Percentiles rank a stretch among this genome's conserved stretches.
These are phyloP conservation scores for Aspergillus campestris DNA, from an alignment of 495 filamentous ascomycete species.

Conservation along the genomic window DNA sequence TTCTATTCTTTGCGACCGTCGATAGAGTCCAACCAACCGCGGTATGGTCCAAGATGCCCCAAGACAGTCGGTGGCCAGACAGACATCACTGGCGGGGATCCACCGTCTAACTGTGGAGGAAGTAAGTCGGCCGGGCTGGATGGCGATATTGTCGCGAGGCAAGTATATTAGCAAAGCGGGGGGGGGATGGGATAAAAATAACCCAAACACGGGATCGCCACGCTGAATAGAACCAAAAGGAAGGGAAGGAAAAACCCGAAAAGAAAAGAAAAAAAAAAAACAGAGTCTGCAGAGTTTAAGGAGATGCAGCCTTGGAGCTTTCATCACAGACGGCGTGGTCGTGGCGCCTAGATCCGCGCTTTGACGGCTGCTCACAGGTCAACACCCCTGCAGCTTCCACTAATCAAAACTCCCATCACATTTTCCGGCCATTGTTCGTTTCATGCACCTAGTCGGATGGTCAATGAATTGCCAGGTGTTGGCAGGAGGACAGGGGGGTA, in stretches of 20 bases:
- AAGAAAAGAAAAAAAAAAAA: background rate
- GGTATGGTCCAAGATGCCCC: slow-evolving; percentile 12
- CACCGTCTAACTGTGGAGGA: background rate
- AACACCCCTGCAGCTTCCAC: background rate
- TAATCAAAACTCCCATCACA: too few relatives aligned
- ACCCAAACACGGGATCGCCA: slow-evolving; percentile 5
- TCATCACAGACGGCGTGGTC: slow-evolving; percentile 17
- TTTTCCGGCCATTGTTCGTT: too few relatives aligned
- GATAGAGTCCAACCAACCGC: slow-evolving; percentile 10
- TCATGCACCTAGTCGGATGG: too few relatives aligned
- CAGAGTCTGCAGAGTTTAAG: background rate
- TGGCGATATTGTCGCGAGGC: too few relatives aligned
- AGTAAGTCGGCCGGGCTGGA: too few relatives aligned
- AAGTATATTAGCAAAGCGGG: background rate
- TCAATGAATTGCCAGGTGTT: too few relatives aligned
- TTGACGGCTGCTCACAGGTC: slow-evolving; percentile 10
- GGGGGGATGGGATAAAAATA: slow-evolving; percentile 22
- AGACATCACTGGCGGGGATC: slow-evolving; percentile 6
- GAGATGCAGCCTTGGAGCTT: slow-evolving; percentile 10
- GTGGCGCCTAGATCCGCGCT: slow-evolving; percentile 9
- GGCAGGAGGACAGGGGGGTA: too few relatives aligned
- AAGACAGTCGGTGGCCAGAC: slow-evolving; percentile 8
- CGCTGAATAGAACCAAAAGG: background rate
- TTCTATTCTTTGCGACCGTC: slow-evolving; percentile 26
- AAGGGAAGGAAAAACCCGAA: background rate